phyloP scores from a whole-genome alignment of 202 grass and related monocot genomes.

The Schoenoplectus tabernaemontani region DNA sequence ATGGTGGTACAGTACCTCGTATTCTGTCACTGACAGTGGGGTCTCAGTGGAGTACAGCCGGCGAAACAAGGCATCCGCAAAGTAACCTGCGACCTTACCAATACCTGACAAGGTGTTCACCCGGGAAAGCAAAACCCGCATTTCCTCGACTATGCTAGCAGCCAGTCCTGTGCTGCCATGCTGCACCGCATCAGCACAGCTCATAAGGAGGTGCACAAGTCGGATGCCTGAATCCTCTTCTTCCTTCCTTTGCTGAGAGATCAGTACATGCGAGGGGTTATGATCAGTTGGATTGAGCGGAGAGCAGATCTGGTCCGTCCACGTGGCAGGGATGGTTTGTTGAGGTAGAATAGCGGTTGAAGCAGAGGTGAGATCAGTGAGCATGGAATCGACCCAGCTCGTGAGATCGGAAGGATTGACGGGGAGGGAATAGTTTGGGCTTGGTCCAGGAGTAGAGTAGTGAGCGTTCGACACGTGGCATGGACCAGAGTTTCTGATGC shows the following conservation, averaged over 20 bases:
- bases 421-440: background rate
- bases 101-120: conserved; percentile 51
- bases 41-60: conserved; percentile 37
- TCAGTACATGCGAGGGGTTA: conserved; percentile 11
- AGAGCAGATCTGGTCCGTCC: conserved; percentile 26
- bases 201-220: conserved; percentile 68
- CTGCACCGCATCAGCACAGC: conserved; percentile 71
- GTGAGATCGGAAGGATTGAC: conserved; percentile 24
- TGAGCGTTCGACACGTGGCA: background rate
- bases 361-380: conserved; percentile 4
- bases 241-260: conserved; percentile 45
- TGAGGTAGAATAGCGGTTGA: background rate
- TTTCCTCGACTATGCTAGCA: conserved; percentile 33
- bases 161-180: conserved; percentile 38
- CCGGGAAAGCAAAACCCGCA: conserved; percentile 38
- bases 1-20: conserved; percentile 21
- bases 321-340: background rate
- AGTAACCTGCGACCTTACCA: conserved; percentile 79
- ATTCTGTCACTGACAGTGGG: background rate
- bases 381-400: conserved; percentile 26
- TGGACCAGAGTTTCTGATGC: background rate
- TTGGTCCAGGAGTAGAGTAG: background rate
- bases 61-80: conserved; percentile 57
- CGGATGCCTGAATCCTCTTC: conserved; percentile 75
- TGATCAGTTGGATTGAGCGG: background rate